These are phyloP conservation scores for Globisporangium viniferum DNA, from an alignment of 352 stramenopile species.

Conservation along the genomic window DNA sequence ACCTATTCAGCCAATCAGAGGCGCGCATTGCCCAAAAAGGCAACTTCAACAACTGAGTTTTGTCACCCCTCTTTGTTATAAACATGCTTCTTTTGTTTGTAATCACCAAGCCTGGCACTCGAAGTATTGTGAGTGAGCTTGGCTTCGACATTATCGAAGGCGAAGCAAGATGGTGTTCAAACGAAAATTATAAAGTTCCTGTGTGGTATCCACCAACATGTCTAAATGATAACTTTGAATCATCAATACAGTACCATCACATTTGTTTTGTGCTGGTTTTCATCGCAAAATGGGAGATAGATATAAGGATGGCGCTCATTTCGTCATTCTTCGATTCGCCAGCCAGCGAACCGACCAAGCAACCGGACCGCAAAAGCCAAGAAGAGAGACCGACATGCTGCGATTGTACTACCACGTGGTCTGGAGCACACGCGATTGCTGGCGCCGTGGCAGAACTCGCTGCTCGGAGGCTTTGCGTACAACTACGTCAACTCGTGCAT, in stretches of 20 bases:
- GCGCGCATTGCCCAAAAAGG: neutral
- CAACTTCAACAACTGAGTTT: neutral
- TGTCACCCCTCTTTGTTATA: too few species aligned
- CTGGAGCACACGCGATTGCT: slow-evolving; percentile 1
- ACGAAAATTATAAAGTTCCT: neutral
- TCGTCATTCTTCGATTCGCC: neutral
- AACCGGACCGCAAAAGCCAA: neutral
- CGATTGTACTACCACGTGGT: slow-evolving; percentile 1
- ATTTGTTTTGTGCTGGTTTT: too few species aligned
- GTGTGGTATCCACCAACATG: neutral
- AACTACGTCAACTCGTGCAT: slow-evolving; percentile 1
- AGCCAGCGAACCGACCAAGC: neutral
- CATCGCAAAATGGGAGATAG: neutral
- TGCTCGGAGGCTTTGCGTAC: neutral
- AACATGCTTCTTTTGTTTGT: neutral
- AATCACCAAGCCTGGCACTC: neutral
- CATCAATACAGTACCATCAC: neutral
- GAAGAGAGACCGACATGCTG: neutral
- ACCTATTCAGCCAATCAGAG: slow-evolving; percentile 2
- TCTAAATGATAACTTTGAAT: neutral
- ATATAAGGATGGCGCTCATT: neutral
- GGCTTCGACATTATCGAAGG: neutral
- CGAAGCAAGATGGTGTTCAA: neutral
- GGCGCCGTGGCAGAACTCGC: neutral
- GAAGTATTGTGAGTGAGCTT: neutral